phyloP scores from a whole-genome alignment of 2,329 filamentous ascomycete species.

The Fusarium scirpi region DNA sequence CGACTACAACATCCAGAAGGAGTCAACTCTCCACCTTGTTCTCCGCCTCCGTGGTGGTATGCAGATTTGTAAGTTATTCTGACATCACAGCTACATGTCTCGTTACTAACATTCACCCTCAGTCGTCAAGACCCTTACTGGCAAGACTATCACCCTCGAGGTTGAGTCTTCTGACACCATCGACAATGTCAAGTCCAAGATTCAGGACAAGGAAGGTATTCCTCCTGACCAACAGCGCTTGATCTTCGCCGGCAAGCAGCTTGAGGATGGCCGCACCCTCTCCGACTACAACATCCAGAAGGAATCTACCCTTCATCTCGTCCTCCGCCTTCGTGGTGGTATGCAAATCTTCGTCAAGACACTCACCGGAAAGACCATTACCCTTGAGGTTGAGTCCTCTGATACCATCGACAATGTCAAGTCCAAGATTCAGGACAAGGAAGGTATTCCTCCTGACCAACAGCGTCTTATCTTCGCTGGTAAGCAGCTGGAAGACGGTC shows the following conservation, averaged over 20 bases:
- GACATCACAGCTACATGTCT: not conserved
- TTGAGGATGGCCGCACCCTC: conserved; percentile 91
- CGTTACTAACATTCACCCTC: conserved; percentile 27
- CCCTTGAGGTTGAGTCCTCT: conserved; percentile 86
- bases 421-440: conserved; percentile 92
- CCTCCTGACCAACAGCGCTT: conserved; percentile 95
- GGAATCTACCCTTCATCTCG: conserved; percentile 86
- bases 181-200: conserved; percentile 97
- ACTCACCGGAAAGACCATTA: conserved; percentile 93
- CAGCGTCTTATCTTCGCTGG: conserved; percentile 94
- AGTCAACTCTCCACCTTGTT: conserved; percentile 79
- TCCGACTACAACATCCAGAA: conserved; percentile 97
- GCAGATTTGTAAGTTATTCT: conserved; percentile 70
- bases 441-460: conserved; percentile 94
- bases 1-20: conserved; percentile 70
- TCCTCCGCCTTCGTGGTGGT: conserved; percentile 88
- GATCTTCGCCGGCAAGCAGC: conserved; percentile 95
- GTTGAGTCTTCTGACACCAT: conserved; percentile 92
- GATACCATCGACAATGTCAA: conserved; percentile 97
- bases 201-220: conserved; percentile 97
- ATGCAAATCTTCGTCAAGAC: conserved; percentile 94
- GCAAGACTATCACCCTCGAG: conserved; percentile 94
- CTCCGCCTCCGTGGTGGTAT: conserved; percentile 76
- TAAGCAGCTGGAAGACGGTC: conserved; percentile 93
- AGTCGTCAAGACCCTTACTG: conserved; percentile 86